Evolutionary conservation across 2,329 filamentous ascomycete genomes (phyloP).

Genomic region (Macroventuria anomochaeta): DNA sequence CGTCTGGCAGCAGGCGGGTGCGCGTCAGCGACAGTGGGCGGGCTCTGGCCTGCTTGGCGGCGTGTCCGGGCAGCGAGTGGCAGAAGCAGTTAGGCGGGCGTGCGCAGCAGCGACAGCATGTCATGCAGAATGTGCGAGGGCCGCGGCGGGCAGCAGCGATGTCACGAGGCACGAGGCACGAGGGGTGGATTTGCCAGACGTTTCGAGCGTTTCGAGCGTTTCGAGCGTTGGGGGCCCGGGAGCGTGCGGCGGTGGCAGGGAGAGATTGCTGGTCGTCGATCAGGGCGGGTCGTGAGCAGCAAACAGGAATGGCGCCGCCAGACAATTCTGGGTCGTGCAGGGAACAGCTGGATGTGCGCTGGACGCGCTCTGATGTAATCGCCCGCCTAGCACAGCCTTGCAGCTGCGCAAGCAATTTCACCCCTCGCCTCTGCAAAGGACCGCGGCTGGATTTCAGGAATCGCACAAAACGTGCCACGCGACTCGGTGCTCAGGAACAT

Average conservation of each 20-base stretch:
- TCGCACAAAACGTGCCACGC: constrained; percentile 20
- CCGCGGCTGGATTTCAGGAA: background rate
- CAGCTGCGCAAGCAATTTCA: constrained; percentile 15
- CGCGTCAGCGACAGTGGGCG: constrained; percentile 17
- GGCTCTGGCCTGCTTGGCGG: constrained; percentile 11
- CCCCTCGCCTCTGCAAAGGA: constrained; percentile 12
- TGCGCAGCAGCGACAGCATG: constrained; percentile 28
- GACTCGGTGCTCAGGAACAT: constrained; percentile 21
- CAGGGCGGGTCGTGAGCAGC: constrained; percentile 11
- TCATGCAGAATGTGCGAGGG: constrained; percentile 9
- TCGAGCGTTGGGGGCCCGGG: constrained; percentile 2
- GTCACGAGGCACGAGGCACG: constrained; percentile 6
- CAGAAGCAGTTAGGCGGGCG: constrained; percentile 17
- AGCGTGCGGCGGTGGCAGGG: constrained; percentile 14
- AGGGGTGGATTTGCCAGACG: constrained; percentile 7
- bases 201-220: constrained; percentile 9
- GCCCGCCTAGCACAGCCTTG: constrained; percentile 17
- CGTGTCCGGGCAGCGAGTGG: constrained; percentile 15
- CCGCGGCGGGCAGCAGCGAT: constrained; percentile 5
- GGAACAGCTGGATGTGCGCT: constrained; percentile 8
- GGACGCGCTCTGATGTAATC: constrained; percentile 16
- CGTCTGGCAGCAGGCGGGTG: constrained; percentile 8
- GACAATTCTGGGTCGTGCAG: background rate
- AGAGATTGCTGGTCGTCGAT: constrained; percentile 31
- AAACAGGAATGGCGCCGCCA: constrained; percentile 26